A percentile compares a stretch with the other conserved stretches of the same genome.
phyloP scores from a whole-genome alignment of 192 early-diverging fungal genomes.

The Piromyces finnis region DNA sequence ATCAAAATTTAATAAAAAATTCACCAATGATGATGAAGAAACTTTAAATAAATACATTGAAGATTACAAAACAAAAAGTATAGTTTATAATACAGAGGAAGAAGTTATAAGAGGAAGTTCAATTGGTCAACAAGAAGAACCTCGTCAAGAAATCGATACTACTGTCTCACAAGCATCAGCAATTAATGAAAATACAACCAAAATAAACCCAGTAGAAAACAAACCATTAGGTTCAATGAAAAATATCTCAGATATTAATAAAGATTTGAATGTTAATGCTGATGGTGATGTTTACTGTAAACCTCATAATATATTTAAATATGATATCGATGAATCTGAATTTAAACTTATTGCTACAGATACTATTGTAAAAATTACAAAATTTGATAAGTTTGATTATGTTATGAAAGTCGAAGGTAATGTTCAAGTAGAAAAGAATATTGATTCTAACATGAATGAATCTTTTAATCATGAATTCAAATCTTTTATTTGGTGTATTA shows the following conservation, averaged over 20 bases:
- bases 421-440: slow-evolving; percentile 21
- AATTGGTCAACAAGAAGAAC: background rate
- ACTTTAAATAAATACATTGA: slow-evolving; percentile 25
- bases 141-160: background rate
- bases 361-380: slow-evolving; percentile 12
- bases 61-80: background rate
- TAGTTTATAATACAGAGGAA: slow-evolving; percentile 1
- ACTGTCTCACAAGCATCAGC: background rate
- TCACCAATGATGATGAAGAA: slow-evolving; percentile 25
- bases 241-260: background rate
- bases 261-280: background rate
- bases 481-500: slow-evolving; percentile 61
- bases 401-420: slow-evolving; percentile 19
- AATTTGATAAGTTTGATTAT: slow-evolving; percentile 29
- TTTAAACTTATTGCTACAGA: slow-evolving; percentile 1
- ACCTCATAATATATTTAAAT: background rate
- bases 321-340: background rate
- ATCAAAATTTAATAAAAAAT: slow-evolving; percentile 16
- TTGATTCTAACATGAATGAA: slow-evolving; percentile 60
- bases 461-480: slow-evolving; percentile 47
- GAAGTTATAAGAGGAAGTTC: background rate
- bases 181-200: background rate
- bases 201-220: background rate
- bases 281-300: background rate
- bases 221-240: background rate